A percentile compares a stretch with the other conserved stretches of the same genome.
Conservation (phyloP, 768 basidiomycete species). For the Auriscalpium vulgare region DNA sequence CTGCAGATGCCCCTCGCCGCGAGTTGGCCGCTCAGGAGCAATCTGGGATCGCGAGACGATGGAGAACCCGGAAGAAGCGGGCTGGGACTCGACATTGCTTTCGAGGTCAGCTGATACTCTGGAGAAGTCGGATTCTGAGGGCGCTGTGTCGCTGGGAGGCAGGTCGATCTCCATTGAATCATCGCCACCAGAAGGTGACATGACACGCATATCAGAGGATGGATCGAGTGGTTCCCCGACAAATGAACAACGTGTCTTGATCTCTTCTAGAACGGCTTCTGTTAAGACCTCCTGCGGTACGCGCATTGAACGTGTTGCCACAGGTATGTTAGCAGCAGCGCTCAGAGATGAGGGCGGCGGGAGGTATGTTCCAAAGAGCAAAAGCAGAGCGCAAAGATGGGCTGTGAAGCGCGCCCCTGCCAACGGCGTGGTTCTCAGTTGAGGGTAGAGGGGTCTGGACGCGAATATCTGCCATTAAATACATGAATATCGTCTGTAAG, state of each 20-base stretch:
- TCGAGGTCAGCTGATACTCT: conserved; percentile 37
- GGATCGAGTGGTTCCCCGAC: conserved; percentile 58
- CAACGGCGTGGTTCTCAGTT: conserved; percentile 76
- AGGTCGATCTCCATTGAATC: conserved; percentile 38
- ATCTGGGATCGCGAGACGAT: conserved; percentile 38
- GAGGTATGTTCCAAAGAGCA: conserved; percentile 78
- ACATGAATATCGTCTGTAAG: background rate
- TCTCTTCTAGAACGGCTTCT: conserved; percentile 76
- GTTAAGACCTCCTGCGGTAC: conserved; percentile 78
- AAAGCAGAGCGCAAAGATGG: conserved; percentile 74
- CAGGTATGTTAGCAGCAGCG: conserved; percentile 53
- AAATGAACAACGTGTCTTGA: conserved; percentile 86
- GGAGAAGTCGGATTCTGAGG: conserved; percentile 64
- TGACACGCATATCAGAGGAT: conserved; percentile 15
- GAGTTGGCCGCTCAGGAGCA: conserved; percentile 19
- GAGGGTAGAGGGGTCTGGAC: conserved; percentile 78
- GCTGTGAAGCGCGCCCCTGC: conserved; percentile 78
- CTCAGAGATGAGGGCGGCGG: conserved; percentile 72
- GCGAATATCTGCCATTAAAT: conserved; percentile 72
- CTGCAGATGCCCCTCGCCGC: conserved; percentile 48
- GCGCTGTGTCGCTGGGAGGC: conserved; percentile 45
- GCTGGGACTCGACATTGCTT: conserved; percentile 38
- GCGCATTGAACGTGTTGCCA: conserved; percentile 51
- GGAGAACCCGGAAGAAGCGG: conserved; percentile 53
- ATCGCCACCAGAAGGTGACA: conserved; percentile 17